Evolutionary conservation across 176 grass and related monocot genomes (phyloP), one percentile per base, ranked within the genome.

Genomic region (Miscanthus lutarioriparius): DNA sequence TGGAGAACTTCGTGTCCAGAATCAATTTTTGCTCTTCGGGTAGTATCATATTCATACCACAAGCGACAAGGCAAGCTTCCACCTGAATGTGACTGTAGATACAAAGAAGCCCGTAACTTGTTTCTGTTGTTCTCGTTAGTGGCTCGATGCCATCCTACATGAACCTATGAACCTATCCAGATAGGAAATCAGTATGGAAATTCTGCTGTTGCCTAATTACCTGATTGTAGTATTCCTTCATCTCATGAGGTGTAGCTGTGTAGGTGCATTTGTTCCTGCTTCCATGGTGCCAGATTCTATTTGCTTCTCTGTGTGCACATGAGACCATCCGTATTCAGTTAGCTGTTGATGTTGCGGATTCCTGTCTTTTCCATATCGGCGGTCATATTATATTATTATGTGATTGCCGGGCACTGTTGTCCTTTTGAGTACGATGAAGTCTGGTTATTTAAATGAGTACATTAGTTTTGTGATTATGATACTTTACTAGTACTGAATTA

Each of bases 61-160:
- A 79, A 33, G 70, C 14, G 14, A 73, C 25, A 30, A 73, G 64
- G 27, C 10, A 7, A 48, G 40, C 20, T 56, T 68, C 61, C 36
- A n/a, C 44, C 66, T 73, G 66, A n/a, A 81, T 81, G 7, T 58
- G 67, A 58, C 35, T 85, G 58, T 79, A 28, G 28, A 48, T 71
- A 82, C 58, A 79, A 74, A 86, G 79, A 68, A 86, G 74, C 54
- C 6, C 86, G 79, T 77, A 72, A 77, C 67, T 63, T 71, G n/a
- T 74, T 72, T 43, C 15, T 73, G 45, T 66, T 67, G 33, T 20
- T 51, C 4, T n/a, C 35, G 13, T 54, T 22, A 12, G 53, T 80
- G 44, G 30, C 45, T 76, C 30, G 7, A 37, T 63, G 64, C 61
- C 17, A 36, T 33, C 28, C 6, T 19, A 32, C 40, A 76, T 70